These are phyloP conservation scores for Tuber aestivum DNA, from an alignment of 495 filamentous ascomycete species.

Conservation along the genomic window DNA sequence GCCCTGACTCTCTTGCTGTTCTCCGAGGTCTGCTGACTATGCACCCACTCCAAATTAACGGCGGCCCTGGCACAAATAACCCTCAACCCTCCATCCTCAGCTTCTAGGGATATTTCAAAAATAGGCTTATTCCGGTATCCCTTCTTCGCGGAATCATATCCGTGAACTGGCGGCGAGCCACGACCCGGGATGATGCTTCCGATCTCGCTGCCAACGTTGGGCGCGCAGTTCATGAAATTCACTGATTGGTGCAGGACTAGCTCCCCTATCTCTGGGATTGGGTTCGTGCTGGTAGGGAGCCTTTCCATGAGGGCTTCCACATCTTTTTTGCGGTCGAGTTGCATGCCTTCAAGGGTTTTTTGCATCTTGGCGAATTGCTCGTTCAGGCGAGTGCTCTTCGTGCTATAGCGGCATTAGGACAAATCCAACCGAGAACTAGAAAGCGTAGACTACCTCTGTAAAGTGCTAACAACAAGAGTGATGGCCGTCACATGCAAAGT, in stretches of 20 bases:
- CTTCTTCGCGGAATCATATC: background rate
- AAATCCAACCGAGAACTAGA: background rate
- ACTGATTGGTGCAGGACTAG: background rate
- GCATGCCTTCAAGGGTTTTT: background rate
- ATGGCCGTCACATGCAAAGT: background rate
- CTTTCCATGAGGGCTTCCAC: background rate
- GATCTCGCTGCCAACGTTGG: background rate
- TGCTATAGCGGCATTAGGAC: background rate
- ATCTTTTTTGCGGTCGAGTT: background rate
- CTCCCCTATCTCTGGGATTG: background rate
- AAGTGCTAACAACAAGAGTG: background rate
- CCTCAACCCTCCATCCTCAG: background rate
- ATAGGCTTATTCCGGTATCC: background rate
- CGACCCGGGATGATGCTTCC: background rate
- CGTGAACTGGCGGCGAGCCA: background rate
- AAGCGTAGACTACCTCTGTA: background rate
- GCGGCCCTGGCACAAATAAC: slow-evolving; percentile 2
- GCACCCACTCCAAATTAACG: background rate
- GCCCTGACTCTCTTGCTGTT: background rate
- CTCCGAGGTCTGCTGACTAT: too few relatives aligned
- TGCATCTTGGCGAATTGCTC: background rate
- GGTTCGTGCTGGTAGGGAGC: background rate
- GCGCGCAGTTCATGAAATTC: background rate
- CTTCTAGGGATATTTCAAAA: slow-evolving; percentile 3
- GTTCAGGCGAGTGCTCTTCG: background rate